Percentiles rank a stretch among this genome's conserved stretches.
Conservation (phyloP, 352 stramenopile species). For the Thraustochytrium sp. region DNA sequence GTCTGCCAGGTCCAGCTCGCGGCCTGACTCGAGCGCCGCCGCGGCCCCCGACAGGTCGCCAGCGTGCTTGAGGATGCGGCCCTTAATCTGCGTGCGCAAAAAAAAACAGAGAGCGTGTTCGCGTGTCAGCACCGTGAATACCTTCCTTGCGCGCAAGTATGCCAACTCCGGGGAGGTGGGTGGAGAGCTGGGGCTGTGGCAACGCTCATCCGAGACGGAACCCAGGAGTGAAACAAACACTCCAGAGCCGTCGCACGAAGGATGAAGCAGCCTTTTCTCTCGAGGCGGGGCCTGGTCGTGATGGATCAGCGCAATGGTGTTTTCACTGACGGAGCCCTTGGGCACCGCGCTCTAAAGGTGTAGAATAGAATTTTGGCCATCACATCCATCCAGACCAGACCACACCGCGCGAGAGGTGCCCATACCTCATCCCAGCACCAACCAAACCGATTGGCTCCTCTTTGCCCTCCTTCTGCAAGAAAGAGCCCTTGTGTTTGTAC, state of each 20-base stretch:
- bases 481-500: not conserved
- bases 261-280: too few species aligned
- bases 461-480: not conserved
- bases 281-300: too few species aligned
- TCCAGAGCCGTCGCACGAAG: too few species aligned
- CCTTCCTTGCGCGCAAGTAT: too few species aligned
- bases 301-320: slow-evolving; percentile 22
- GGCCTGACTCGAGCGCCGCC: slow-evolving; percentile 78
- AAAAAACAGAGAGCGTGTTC: not conserved
- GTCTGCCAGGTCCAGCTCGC: slow-evolving; percentile 90
- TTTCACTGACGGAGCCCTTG: not conserved
- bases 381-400: not conserved
- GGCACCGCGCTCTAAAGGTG: slow-evolving; percentile 23
- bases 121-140: not conserved
- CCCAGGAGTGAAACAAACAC: too few species aligned
- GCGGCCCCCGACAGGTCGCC: slow-evolving; percentile 81
- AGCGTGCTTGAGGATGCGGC: slow-evolving; percentile 82
- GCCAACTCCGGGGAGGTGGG: too few species aligned
- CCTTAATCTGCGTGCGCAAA: slow-evolving; percentile 62
- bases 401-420: too few species aligned
- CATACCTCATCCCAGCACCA: not conserved
- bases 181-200: too few species aligned
- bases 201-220: too few species aligned
- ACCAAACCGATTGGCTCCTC: not conserved
- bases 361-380: slow-evolving; percentile 42